Conservation (phyloP, 176 grass and related monocot genomes). For the Eremochloa ophiuroides region DNA sequence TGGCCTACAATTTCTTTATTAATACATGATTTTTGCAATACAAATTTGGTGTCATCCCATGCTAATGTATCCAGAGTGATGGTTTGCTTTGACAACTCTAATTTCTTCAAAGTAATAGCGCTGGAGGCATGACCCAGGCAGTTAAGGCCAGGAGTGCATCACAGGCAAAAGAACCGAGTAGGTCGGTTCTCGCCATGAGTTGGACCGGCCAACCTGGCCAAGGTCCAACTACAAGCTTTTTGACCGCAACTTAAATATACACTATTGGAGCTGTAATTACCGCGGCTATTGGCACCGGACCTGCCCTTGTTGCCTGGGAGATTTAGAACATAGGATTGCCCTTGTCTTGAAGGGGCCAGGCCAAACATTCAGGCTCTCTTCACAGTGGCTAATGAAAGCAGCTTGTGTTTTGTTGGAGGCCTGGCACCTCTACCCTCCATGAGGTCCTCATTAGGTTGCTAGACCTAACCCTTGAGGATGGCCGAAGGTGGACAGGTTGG, state of each 20-base stretch:
- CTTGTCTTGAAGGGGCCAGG: no score
- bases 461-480: background rate
- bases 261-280: background rate
- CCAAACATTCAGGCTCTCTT: no score
- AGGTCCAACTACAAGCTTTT: background rate
- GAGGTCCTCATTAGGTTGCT: background rate
- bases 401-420: background rate
- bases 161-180: background rate
- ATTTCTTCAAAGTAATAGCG: constrained; percentile 60
- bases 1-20: background rate
- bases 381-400: no score
- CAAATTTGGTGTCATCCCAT: constrained; percentile 19
- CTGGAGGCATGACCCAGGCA: constrained; percentile 37
- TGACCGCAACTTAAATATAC: background rate
- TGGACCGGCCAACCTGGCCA: background rate
- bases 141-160: constrained; percentile 33
- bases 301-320: background rate
- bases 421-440: background rate
- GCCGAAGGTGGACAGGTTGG: background rate
- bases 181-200: background rate
- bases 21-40: background rate
- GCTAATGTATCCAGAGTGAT: constrained; percentile 46
- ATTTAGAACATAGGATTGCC: no score
- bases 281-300: background rate
- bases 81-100: constrained; percentile 41